Percentiles rank a stretch among this genome's conserved stretches.
Evolutionary conservation across 1,139 yeast genomes (phyloP).

Genomic region (Lodderomyces elongisporus): DNA sequence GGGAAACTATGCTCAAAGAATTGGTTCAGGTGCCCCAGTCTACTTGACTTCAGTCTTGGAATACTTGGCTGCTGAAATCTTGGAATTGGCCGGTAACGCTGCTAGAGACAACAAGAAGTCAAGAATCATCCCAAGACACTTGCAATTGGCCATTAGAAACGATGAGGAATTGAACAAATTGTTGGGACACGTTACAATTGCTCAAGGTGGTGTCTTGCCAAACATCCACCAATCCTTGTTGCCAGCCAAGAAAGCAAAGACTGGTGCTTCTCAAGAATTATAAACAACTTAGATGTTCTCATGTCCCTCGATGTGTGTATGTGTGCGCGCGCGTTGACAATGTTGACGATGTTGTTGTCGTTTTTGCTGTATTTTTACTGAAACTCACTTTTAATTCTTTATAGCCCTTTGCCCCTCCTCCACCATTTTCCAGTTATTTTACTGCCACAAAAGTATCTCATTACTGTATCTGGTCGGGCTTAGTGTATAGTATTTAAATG

Average conservation of each 20-base stretch:
- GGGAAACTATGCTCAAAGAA: conserved; percentile 54
- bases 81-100: conserved; percentile 55
- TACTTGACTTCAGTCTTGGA: conserved; percentile 50
- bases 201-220: conserved; percentile 98
- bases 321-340: no score
- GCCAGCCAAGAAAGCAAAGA: conserved; percentile 86
- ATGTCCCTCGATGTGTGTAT: no score
- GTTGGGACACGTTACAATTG: conserved; percentile 90
- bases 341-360: no score
- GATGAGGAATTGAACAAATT: conserved; percentile 51
- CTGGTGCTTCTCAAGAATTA: conserved; percentile 77
- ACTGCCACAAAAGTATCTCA: no score
- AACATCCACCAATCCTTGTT: conserved; percentile 93
- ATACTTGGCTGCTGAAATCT: conserved; percentile 51
- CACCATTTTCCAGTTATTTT: no score
- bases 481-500: background rate
- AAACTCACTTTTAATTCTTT: background rate
- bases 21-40: conserved; percentile 54
- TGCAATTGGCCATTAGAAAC: conserved; percentile 52
- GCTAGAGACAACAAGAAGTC: conserved; percentile 55
- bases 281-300: conserved; percentile 28
- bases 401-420: no score
- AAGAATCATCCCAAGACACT: conserved; percentile 52
- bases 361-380: background rate
- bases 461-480: background rate